Evolutionary conservation across 1,139 yeast species (phyloP), one percentile per base, ranked within the genome.

Genomic region (Suhomyces choctaworum): DNA sequence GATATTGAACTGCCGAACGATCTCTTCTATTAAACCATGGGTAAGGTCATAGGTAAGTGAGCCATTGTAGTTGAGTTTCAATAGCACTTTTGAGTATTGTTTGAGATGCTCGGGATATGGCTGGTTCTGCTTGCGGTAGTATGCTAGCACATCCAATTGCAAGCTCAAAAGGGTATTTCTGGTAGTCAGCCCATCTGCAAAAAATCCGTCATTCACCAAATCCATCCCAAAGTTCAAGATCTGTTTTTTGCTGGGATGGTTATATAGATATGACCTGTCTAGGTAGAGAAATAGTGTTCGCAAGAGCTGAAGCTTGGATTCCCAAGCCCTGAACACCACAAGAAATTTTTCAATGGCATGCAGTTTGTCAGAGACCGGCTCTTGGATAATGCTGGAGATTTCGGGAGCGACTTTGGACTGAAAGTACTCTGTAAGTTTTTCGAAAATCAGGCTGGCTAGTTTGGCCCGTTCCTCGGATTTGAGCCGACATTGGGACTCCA

Each of bases 241-340:
- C 28, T 57, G 53, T 26, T 51, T 42, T 36, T 58, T 60, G 7
- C 47, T 39, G 4, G 61, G 58, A 37, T 66, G 73, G 29, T 47
- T 60, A 30, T 55, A 46, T 16, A 68, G 50, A 39, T 69, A 69
- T 7, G 56, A 52, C 19, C 64, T 42, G 44, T 69, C 74, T 34
- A 68, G 47, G 40, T 62, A 67, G 6, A 65, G 41, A 37, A 66
- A 68, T 8, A 68, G 35, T 36, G 59, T 63, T 29, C 57, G 48
- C 22, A 69, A 45, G 7, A 51, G 31, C 13, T 43, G 37, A 11
- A 67, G 44, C 29, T 53, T 56, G 2, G 35, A 12, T 24, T 52
- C 59, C 69, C 70, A 69, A 4, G 32, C 38, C 5, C 47, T 44
- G 32, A 50, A 62, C 5, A 48, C 35, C 0, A 31, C 32, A 7